phyloP scores from a whole-genome alignment of 805 yeast genomes.

The Peterozyma toletana region DNA sequence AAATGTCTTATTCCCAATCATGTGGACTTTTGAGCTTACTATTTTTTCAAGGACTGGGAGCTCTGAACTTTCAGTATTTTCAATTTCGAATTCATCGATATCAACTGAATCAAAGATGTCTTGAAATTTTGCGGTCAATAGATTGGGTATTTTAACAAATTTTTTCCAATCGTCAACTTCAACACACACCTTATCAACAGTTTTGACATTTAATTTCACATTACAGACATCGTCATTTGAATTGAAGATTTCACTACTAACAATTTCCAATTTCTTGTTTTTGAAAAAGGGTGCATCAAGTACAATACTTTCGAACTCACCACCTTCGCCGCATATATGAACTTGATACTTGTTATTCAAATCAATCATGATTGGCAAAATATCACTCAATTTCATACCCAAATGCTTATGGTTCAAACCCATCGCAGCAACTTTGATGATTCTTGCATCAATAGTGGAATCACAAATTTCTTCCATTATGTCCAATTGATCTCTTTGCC shows the following conservation, averaged over 20 bases:
- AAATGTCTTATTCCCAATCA: conserved; percentile 24
- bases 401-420: conserved; percentile 66
- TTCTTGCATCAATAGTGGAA: conserved; percentile 65
- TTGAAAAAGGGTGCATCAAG: conserved; percentile 83
- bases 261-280: conserved; percentile 39
- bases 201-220: conserved; percentile 46
- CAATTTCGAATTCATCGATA: background rate
- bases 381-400: conserved; percentile 58
- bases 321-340: conserved; percentile 98
- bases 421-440: conserved; percentile 89
- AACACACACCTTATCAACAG: conserved; percentile 22
- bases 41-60: background rate
- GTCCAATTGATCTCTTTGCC: conserved; percentile 84
- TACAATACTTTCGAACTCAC: conserved; percentile 93
- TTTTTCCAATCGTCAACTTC: conserved; percentile 9
- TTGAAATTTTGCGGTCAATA: conserved; percentile 1
- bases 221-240: conserved; percentile 70
- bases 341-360: conserved; percentile 67
- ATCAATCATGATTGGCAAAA: conserved; percentile 48
- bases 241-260: conserved; percentile 29
- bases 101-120: background rate
- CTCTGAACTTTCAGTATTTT: background rate
- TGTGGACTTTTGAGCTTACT: conserved; percentile 11
- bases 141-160: conserved; percentile 3
- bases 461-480: conserved; percentile 77